Evolutionary conservation across 148 eudicot genomes (phyloP), one percentile per base, ranked within the genome.

Genomic region (Vaccinium myrtillus): DNA sequence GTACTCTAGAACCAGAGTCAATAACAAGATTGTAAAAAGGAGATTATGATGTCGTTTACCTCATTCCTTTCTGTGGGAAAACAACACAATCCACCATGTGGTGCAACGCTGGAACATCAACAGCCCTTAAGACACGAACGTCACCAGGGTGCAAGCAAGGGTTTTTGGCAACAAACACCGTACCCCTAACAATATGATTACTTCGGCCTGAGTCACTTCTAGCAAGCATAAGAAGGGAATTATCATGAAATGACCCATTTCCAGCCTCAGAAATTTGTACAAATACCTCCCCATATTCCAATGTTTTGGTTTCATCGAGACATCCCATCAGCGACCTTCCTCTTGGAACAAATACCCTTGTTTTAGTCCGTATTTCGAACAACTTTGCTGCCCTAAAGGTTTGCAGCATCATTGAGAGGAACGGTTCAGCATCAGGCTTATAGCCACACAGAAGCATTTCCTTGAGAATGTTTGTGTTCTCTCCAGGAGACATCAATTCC

Each of bases 401-500:
- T 78, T 78, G 82, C 69, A 86, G 51, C 87, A 86, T 86, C 87
- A 86, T 86, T 0, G 84, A 86, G 4, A 86, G 82, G 56, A 86
- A 86, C 23, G 87, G 87, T 77, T 86, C 87, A 21, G 70, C 36
- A 69, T 86, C 77, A 78, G 87, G 87, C 58, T 77, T 77, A 56
- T 86, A 86, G 49, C 84, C 87, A 82, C 84, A 82, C 61, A 82
- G 0, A 82, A 86, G 87, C 87, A 86, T 86, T 77, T 86, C 87
- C 70, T 82, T 86, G 2, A 86, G 87, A 59, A 86, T 82, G 58
- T 86, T 86, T 27, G 87, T 82, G 50, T 77, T 82, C 75, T 86
- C 84, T 53, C 87, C 87, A 6, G 84, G 87, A 61, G 81, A 88
- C 98, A 96, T 94, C 82, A 94, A 92, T 56, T 91, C 94, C 39